Conservation (phyloP, 2,329 filamentous ascomycete species). For the Bipolaris bicolor region DNA sequence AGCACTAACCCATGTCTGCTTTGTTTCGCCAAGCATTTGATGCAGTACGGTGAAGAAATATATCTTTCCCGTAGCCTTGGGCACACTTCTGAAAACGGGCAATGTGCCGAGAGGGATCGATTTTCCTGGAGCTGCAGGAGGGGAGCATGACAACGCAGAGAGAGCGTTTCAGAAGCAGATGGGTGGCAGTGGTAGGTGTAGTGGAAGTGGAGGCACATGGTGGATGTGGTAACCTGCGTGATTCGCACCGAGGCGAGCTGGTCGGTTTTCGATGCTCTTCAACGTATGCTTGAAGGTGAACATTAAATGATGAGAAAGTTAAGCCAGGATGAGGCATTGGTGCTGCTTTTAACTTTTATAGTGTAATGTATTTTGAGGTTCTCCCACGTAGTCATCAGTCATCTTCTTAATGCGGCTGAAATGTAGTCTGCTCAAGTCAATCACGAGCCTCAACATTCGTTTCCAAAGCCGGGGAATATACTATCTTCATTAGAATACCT, state of each 20-base stretch:
- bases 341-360: not conserved
- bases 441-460: not conserved
- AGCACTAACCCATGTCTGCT: conserved; percentile 1
- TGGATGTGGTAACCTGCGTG: not conserved
- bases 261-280: not conserved
- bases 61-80: conserved; percentile 27
- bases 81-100: conserved; percentile 13
- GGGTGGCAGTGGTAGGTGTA: conserved; percentile 27
- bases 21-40: conserved; percentile 16
- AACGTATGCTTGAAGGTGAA: not conserved
- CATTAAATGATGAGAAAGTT: not conserved
- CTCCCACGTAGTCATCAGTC: not conserved
- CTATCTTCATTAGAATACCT: not conserved
- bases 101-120: conserved; percentile 6
- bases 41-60: conserved; percentile 25
- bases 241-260: not conserved
- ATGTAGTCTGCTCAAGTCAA: conserved; percentile 1
- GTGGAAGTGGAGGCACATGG: conserved; percentile 27
- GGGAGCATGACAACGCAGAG: conserved; percentile 23
- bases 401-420: not conserved
- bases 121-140: not conserved
- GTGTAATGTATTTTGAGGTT: not conserved
- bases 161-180: conserved; percentile 21
- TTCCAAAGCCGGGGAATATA: not conserved
- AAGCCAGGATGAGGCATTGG: not conserved